Percentiles rank a stretch among this genome's conserved stretches.
These are phyloP conservation scores for Triadica sebifera DNA, from an alignment of 345 rosid species.

Conservation along the genomic window DNA sequence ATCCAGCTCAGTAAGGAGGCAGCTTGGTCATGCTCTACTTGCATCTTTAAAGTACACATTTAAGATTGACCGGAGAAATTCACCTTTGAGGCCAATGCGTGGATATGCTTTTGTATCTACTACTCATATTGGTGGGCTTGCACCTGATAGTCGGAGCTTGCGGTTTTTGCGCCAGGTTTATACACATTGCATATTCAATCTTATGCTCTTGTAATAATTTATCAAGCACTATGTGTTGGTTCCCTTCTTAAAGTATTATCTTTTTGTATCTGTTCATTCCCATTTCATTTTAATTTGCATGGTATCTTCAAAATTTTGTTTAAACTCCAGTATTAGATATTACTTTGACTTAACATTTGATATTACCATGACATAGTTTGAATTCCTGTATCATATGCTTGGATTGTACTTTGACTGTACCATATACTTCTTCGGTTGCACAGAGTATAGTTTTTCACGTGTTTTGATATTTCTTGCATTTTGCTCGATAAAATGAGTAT, in stretches of 20 bases:
- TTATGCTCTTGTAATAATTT: constrained; percentile 2
- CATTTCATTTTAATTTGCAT: background rate
- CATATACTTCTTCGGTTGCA: too few relatives aligned
- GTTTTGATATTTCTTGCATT: too few relatives aligned
- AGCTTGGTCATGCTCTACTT: constrained; percentile 79
- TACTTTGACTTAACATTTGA: background rate
- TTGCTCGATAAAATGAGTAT: too few relatives aligned
- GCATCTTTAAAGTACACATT: constrained; percentile 76
- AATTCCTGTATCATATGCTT: background rate
- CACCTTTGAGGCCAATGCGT: constrained; percentile 68
- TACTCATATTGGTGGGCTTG: constrained; percentile 81
- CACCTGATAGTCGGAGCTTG: constrained; percentile 81
- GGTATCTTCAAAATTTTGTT: background rate
- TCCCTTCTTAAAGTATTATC: background rate
- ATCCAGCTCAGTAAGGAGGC: constrained; percentile 70
- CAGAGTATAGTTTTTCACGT: too few relatives aligned
- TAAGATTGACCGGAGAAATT: constrained; percentile 73
- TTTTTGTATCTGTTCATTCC: background rate
- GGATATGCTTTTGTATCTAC: constrained; percentile 79
- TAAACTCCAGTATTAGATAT: background rate
- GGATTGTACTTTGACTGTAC: background rate
- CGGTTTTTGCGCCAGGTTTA: constrained; percentile 83
- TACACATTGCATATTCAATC: background rate
- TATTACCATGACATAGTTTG: background rate
- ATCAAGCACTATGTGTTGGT: background rate